phyloP scores from a whole-genome alignment of 768 basidiomycete genomes.

The Pholiota conissans region DNA sequence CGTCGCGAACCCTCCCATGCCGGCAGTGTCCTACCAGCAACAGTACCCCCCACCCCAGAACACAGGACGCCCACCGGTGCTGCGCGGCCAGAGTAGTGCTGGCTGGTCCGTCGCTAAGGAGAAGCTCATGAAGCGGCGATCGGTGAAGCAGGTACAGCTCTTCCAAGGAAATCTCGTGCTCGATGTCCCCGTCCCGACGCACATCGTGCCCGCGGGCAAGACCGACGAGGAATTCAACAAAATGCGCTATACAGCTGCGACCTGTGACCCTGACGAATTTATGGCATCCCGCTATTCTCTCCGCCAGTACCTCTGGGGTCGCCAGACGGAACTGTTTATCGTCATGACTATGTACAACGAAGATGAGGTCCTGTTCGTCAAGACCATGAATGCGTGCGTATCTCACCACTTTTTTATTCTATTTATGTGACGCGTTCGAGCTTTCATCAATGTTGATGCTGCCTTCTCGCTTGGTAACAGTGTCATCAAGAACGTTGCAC shows the following conservation, averaged over 20 bases:
- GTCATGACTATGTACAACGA: conserved; percentile 98
- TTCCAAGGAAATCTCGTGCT: conserved; percentile 83
- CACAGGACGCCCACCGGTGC: conserved; percentile 40
- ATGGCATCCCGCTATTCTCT: conserved; percentile 76
- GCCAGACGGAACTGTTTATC: conserved; percentile 90
- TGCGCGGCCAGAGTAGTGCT: conserved; percentile 43
- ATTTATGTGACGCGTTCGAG: background rate
- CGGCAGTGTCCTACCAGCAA: conserved; percentile 49
- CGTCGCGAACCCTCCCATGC: conserved; percentile 48
- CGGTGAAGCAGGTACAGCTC: conserved; percentile 77
- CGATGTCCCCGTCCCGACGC: conserved; percentile 77
- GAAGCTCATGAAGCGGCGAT: conserved; percentile 80
- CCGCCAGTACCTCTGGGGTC: conserved; percentile 74
- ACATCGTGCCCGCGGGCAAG: conserved; percentile 72
- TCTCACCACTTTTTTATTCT: conserved; percentile 8
- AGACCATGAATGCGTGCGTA: conserved; percentile 83
- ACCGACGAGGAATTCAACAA: conserved; percentile 74
- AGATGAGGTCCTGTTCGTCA: conserved; percentile 75
- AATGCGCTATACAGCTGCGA: conserved; percentile 87
- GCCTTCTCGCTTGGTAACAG: conserved; percentile 30
- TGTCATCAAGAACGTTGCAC: conserved; percentile 85
- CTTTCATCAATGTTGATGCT: background rate
- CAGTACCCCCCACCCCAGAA: conserved; percentile 64
- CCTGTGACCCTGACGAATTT: conserved; percentile 89
- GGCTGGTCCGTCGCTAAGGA: conserved; percentile 74